phyloP scores from a whole-genome alignment of 129 eudicot species.

The Tanacetum coccineum region DNA sequence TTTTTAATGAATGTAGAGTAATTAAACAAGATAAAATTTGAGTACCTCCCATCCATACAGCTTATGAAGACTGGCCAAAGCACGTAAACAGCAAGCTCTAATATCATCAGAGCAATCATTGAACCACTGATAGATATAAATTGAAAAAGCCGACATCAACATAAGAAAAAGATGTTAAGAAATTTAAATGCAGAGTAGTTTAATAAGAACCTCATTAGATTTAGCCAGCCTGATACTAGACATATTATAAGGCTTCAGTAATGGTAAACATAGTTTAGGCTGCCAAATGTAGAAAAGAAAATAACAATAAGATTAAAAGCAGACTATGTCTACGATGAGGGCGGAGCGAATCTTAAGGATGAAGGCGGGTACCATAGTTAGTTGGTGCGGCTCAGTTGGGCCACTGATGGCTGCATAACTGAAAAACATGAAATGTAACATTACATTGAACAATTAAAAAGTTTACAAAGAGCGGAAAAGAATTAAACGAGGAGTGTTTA shows the following conservation, averaged over 20 bases:
- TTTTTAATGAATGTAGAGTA: not conserved
- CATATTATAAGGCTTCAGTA: constrained; percentile 46
- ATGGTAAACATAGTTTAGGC: constrained; percentile 62
- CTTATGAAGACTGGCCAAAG: constrained; percentile 52
- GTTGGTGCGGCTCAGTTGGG: constrained; percentile 36
- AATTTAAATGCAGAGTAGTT: not conserved
- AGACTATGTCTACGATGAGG: constrained; percentile 2
- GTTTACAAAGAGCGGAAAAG: not conserved
- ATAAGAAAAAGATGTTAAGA: not conserved
- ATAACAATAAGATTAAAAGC: constrained; percentile 9
- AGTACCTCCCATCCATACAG: constrained; percentile 91
- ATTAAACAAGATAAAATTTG: not conserved
- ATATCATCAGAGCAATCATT: constrained; percentile 81
- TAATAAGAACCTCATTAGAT: constrained; percentile 68
- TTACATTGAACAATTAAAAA: not conserved
- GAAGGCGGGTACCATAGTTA: constrained; percentile 38
- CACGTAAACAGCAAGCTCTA: constrained; percentile 57
- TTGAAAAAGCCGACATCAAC: constrained; percentile 14
- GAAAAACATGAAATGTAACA: constrained; percentile 16
- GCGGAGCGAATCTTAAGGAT: not conserved
- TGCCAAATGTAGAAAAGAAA: constrained; percentile 25
- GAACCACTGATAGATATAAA: constrained; percentile 66
- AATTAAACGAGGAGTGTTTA: not conserved
- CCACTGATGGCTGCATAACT: constrained; percentile 95
- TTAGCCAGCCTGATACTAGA: constrained; percentile 64